phyloP scores from a whole-genome alignment of 179 eudicot genomes.

The Beta corolliflora region DNA sequence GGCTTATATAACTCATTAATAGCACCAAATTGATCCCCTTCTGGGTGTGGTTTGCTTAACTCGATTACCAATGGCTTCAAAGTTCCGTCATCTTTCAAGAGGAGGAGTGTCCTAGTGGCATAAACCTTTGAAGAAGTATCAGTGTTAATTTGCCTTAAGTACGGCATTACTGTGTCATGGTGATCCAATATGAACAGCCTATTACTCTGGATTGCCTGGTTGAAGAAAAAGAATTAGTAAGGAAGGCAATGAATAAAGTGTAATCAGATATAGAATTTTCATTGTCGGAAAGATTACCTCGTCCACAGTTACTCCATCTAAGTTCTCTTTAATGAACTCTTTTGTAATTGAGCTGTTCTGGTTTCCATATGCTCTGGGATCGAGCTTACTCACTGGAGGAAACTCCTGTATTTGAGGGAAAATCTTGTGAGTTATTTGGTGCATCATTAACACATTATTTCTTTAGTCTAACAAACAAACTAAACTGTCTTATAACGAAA shows the following conservation, averaged over 20 bases:
- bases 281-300: constrained; percentile 29
- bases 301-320: constrained; percentile 49
- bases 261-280: neutral
- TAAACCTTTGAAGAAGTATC: constrained; percentile 61
- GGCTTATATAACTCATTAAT: constrained; percentile 63
- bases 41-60: constrained; percentile 61
- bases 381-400: constrained; percentile 75
- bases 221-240: neutral
- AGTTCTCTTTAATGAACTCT: constrained; percentile 40
- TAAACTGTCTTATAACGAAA: no score
- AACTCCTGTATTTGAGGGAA: constrained; percentile 51
- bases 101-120: constrained; percentile 75
- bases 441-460: neutral
- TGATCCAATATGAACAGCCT: constrained; percentile 69
- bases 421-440: neutral
- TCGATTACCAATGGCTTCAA: constrained; percentile 81
- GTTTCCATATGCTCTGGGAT: constrained; percentile 48
- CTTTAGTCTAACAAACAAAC: no score
- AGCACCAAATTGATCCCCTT: constrained; percentile 58
- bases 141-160: constrained; percentile 57
- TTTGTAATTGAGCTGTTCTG: constrained; percentile 55
- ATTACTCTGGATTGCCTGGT: constrained; percentile 55
- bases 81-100: constrained; percentile 65
- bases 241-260: neutral
- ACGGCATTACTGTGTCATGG: constrained; percentile 76